phyloP scores from a whole-genome alignment of 208 protist genomes.

The Crithidia brevicula region DNA sequence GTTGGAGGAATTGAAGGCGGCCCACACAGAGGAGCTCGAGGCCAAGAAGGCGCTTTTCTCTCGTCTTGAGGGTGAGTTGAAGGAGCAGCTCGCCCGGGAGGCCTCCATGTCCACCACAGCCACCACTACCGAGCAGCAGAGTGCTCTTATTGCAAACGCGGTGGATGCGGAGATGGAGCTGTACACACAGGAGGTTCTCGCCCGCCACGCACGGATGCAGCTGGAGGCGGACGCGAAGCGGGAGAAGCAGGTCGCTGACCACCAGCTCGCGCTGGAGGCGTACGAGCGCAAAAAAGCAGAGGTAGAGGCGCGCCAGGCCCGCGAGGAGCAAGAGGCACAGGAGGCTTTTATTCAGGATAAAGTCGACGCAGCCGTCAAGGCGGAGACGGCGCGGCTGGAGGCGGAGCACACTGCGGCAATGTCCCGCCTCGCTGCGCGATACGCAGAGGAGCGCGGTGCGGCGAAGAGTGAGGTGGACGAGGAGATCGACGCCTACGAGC shows the following conservation, averaged over 20 bases:
- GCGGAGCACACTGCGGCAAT: constrained; percentile 32
- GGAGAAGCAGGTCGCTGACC: constrained; percentile 44
- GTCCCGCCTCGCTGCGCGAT: constrained; percentile 32
- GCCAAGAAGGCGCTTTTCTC: constrained; percentile 35
- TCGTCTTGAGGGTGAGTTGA: constrained; percentile 46
- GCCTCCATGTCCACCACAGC: constrained; percentile 27
- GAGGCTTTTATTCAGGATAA: constrained; percentile 47
- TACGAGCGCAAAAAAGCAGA: constrained; percentile 52
- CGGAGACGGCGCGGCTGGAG: constrained; percentile 39
- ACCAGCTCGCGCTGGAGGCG: constrained; percentile 39
- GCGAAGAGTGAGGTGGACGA: constrained; percentile 63
- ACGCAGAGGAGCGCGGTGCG: constrained; percentile 52
- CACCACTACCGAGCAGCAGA: constrained; percentile 30
- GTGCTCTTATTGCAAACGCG: constrained; percentile 45
- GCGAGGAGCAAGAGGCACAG: constrained; percentile 42
- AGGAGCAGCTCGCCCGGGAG: constrained; percentile 39
- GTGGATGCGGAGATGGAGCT: constrained; percentile 55
- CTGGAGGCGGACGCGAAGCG: constrained; percentile 56
- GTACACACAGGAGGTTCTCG: constrained; percentile 49
- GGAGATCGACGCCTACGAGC: constrained; percentile 59
- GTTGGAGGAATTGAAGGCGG: constrained; percentile 35
- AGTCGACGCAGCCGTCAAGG: constrained; percentile 36
- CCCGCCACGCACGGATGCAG: constrained; percentile 43
- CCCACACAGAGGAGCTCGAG: constrained; percentile 32
- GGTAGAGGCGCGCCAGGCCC: constrained; percentile 26